These are phyloP conservation scores for Phytophthora chlamydospora DNA, from an alignment of 352 stramenopile species.

Conservation along the genomic window DNA sequence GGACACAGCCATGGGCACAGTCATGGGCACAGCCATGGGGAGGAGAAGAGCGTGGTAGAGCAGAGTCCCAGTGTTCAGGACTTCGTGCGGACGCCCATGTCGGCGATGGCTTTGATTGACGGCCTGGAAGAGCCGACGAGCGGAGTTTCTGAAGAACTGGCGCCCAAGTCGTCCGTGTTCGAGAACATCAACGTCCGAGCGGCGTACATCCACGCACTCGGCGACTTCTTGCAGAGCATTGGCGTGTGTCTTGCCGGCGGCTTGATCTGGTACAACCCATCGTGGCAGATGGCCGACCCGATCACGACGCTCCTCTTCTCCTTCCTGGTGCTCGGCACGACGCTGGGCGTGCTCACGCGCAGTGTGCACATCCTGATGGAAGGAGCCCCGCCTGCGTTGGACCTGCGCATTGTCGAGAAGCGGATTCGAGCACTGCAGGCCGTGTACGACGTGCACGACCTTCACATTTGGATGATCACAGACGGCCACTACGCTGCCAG, in stretches of 20 bases:
- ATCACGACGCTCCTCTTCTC: constrained; percentile 98
- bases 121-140: constrained; percentile 28
- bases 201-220: constrained; percentile 97
- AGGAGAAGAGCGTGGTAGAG: constrained; percentile 40
- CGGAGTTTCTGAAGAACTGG: constrained; percentile 6
- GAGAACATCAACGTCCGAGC: constrained; percentile 97
- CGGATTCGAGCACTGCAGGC: constrained; percentile 60
- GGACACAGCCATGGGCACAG: constrained; percentile 59
- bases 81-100: constrained; percentile 75
- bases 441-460: constrained; percentile 96
- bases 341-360: constrained; percentile 90
- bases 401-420: constrained; percentile 64
- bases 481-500: constrained; percentile 89
- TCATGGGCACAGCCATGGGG: constrained; percentile 33
- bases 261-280: constrained; percentile 97
- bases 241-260: constrained; percentile 96
- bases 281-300: constrained; percentile 96
- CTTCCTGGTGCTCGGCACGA: constrained; percentile 94
- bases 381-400: constrained; percentile 80
- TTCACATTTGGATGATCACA: constrained; percentile 98
- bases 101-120: constrained; percentile 76
- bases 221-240: constrained; percentile 96
- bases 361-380: constrained; percentile 96
- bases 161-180: constrained; percentile 42
- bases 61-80: constrained; percentile 50